Evolutionary conservation across 306 rosid species (phyloP).

Genomic region (Acacia crassicarpa): DNA sequence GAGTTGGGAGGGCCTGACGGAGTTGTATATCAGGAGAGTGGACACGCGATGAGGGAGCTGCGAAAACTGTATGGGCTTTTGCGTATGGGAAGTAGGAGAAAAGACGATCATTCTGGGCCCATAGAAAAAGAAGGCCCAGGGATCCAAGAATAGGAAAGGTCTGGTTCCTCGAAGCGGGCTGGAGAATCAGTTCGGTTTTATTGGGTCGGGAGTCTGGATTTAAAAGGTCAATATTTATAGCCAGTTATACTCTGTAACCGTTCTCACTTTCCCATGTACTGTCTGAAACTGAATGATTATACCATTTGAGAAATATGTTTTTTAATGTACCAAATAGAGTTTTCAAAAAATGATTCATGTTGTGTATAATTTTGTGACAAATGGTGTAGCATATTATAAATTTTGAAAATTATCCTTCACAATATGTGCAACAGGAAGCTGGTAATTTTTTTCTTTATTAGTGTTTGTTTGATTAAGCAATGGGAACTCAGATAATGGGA

Average conservation of each 20-base stretch:
- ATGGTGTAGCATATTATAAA: background rate
- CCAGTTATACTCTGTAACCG: background rate
- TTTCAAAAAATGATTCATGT: background rate
- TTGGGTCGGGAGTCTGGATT: background rate
- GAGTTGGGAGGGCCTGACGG: conserved; percentile 34
- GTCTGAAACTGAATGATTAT: background rate
- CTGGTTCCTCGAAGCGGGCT: background rate
- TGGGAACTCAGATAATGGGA: no score
- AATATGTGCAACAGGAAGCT: background rate
- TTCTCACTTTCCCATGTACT: background rate
- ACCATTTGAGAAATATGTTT: background rate
- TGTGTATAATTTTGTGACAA: background rate
- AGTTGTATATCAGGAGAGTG: conserved; percentile 51
- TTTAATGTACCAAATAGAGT: background rate
- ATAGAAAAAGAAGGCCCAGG: conserved; percentile 40
- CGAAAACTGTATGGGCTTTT: conserved; percentile 80
- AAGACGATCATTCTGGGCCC: conserved; percentile 58
- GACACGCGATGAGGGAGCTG: conserved; percentile 68
- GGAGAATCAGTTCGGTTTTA: background rate
- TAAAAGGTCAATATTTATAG: background rate
- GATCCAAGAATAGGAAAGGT: conserved; percentile 2
- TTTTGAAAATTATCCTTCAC: no score
- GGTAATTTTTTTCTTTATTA: no score
- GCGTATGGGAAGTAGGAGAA: conserved; percentile 73
- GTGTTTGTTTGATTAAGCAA: no score